Conservation (phyloP, 495 filamentous ascomycete genomes). For the Monascus purpureus region DNA sequence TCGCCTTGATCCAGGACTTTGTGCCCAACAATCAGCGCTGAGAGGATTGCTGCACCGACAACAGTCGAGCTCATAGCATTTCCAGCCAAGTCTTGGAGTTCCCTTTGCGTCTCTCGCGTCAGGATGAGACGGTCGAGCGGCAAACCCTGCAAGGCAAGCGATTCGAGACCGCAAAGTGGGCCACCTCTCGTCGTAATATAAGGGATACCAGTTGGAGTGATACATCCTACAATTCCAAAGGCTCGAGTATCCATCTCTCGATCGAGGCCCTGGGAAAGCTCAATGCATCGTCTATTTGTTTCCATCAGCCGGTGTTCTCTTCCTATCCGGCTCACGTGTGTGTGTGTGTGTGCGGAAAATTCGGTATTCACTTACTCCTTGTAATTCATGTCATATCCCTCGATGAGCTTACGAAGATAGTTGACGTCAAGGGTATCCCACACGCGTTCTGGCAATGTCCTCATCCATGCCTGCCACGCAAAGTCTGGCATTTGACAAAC, state of each 20-base stretch:
- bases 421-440: conserved; percentile 57
- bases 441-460: conserved; percentile 39
- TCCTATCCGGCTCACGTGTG: neutral
- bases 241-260: conserved; percentile 33
- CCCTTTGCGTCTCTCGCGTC: conserved; percentile 44
- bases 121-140: conserved; percentile 48
- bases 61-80: conserved; percentile 78
- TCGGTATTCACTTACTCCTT: conserved; percentile 39
- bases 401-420: conserved; percentile 29
- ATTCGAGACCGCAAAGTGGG: conserved; percentile 51
- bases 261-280: conserved; percentile 68
- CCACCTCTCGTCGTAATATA: conserved; percentile 50
- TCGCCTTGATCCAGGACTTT: conserved; percentile 15
- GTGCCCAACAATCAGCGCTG: conserved; percentile 34
- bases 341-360: neutral
- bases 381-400: conserved; percentile 43
- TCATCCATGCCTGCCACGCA: conserved; percentile 35
- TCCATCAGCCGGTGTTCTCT: conserved; percentile 1
- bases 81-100: conserved; percentile 62
- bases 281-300: conserved; percentile 35
- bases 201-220: conserved; percentile 55
- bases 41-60: conserved; percentile 47
- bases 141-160: conserved; percentile 57
- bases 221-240: conserved; percentile 49
- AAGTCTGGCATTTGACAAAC: conserved; percentile 39